These are phyloP conservation scores for Ampelocalamus luodianensis DNA, from an alignment of 176 grass and related monocot species.

Conservation along the genomic window DNA sequence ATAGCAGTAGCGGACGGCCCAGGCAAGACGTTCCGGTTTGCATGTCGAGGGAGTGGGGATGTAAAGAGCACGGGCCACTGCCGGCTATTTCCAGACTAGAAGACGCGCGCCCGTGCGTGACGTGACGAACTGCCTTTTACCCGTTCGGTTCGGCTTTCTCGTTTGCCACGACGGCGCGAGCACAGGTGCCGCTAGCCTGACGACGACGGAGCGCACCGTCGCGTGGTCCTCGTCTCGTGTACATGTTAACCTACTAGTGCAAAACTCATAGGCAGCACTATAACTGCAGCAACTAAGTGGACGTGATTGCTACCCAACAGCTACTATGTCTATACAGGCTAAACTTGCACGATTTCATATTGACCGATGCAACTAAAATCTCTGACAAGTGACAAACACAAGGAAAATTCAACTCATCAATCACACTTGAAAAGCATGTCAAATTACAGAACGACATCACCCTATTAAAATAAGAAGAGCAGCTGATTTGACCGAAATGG, in stretches of 20 bases:
- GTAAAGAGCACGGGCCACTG: no score
- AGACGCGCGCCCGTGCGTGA: no score
- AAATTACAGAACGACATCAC: slow-evolving; percentile 42
- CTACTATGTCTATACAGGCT: not conserved
- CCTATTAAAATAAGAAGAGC: slow-evolving; percentile 43
- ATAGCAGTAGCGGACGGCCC: no score
- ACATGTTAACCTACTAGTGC: not conserved
- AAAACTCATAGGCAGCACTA: not conserved
- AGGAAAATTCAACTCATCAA: slow-evolving; percentile 31
- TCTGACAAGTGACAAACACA: not conserved
- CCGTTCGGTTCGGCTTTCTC: no score
- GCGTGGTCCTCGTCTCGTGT: not conserved
- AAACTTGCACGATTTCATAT: not conserved
- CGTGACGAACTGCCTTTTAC: no score
- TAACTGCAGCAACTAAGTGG: not conserved
- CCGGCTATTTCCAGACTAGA: no score
- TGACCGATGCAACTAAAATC: not conserved
- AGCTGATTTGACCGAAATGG: slow-evolving; percentile 34
- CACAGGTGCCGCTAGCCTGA: no score
- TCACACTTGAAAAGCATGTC: slow-evolving; percentile 32
- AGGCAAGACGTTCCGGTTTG: no score
- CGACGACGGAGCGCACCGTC: not conserved
- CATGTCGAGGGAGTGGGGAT: no score
- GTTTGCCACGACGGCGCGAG: no score
- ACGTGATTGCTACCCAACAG: not conserved